phyloP scores from a whole-genome alignment of 2,329 filamentous ascomycete species.

The Calonectria henricotiae region DNA sequence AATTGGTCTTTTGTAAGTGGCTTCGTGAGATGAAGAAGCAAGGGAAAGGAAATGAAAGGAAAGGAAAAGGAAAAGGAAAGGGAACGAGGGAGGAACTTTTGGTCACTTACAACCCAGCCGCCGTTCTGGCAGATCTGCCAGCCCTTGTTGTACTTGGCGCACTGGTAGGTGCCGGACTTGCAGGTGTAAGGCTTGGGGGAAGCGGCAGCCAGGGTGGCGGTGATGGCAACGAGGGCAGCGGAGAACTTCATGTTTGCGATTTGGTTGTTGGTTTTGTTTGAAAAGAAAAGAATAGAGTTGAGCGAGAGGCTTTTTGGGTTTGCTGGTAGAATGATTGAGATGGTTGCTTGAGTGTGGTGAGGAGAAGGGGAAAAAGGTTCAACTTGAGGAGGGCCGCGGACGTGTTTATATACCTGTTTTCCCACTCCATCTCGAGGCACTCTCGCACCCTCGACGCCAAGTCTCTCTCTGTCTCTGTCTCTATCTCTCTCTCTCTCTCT shows the following conservation, averaged over 20 bases:
- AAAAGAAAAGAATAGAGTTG: slow-evolving; percentile 30
- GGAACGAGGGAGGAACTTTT: too few species aligned
- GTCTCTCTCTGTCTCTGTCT: neutral
- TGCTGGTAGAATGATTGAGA: neutral
- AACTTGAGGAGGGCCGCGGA: neutral
- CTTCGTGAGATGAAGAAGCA: neutral
- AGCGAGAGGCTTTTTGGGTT: slow-evolving; percentile 35
- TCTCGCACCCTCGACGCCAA: neutral
- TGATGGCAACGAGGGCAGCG: slow-evolving; percentile 43
- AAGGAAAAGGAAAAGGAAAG: neutral
- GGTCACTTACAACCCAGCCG: slow-evolving; percentile 57
- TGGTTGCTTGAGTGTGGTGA: slow-evolving; percentile 32
- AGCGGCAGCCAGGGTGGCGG: slow-evolving; percentile 48
- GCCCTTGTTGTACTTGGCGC: slow-evolving; percentile 50
- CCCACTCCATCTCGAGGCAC: neutral
- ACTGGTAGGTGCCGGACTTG: slow-evolving; percentile 58
- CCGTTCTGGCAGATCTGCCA: slow-evolving; percentile 58
- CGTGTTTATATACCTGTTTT: slow-evolving; percentile 41
- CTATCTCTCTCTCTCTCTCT: too few species aligned
- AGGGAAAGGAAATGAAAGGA: too few species aligned
- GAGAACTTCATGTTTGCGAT: slow-evolving; percentile 55
- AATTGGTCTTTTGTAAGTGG: neutral
- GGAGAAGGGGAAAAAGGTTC: slow-evolving; percentile 22
- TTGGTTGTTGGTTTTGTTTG: neutral
- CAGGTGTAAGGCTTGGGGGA: slow-evolving; percentile 44